phyloP scores from a whole-genome alignment of 163 green algal species.

The Chlorella variabilis region DNA sequence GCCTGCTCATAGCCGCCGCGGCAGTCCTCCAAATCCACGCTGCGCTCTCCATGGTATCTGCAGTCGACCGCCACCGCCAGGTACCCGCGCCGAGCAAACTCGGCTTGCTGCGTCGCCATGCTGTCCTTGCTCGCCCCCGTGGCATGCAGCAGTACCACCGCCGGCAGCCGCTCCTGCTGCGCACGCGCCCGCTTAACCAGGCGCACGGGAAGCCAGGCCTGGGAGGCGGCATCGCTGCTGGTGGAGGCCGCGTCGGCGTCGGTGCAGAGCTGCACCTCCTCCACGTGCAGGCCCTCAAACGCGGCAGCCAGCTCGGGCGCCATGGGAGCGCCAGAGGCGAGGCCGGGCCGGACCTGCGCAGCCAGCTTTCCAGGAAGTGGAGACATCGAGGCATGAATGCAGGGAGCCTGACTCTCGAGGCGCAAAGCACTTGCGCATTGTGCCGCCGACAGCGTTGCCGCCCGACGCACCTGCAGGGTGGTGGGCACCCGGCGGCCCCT shows the following conservation, averaged over 20 bases:
- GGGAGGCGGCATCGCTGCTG: background rate
- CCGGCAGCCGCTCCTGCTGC: constrained; percentile 10
- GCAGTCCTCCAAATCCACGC: background rate
- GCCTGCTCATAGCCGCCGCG: constrained; percentile 53
- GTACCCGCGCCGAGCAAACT: constrained; percentile 50
- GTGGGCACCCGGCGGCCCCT: background rate
- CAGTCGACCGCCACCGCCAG: constrained; percentile 57
- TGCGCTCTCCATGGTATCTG: constrained; percentile 58
- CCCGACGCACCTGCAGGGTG: background rate
- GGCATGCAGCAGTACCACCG: constrained; percentile 49
- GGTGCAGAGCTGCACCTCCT: constrained; percentile 39
- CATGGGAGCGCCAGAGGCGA: background rate
- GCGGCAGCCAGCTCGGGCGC: background rate
- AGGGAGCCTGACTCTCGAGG: too few species aligned
- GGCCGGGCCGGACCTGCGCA: background rate
- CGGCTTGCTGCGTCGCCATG: constrained; percentile 30
- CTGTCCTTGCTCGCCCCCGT: constrained; percentile 44
- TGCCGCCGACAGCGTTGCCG: background rate
- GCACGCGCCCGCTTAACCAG: constrained; percentile 5
- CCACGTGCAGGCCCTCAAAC: constrained; percentile 37
- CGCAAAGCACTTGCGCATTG: background rate
- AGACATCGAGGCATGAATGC: too few species aligned
- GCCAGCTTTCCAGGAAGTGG: too few species aligned
- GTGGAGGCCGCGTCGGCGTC: background rate
- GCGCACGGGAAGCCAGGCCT: constrained; percentile 48